Conservation (phyloP, 345 rosid species). For the Pistacia integerrima region DNA sequence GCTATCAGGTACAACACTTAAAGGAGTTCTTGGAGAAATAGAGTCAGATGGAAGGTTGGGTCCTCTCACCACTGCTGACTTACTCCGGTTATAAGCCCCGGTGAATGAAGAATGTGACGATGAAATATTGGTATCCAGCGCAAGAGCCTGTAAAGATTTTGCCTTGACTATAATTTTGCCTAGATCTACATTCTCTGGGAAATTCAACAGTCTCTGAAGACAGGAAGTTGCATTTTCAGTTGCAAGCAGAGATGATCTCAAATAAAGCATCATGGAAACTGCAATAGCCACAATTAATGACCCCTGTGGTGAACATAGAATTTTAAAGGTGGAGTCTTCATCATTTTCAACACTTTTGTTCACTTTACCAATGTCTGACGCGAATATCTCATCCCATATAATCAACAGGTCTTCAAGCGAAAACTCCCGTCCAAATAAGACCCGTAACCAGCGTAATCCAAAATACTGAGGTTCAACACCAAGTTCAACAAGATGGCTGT, state of each 20-base stretch:
- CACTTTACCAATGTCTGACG: slow-evolving; percentile 55
- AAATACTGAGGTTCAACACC: slow-evolving; percentile 99
- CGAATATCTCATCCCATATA: slow-evolving; percentile 93
- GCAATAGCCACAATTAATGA: slow-evolving; percentile 75
- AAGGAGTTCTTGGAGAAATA: slow-evolving; percentile 63
- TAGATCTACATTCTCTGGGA: slow-evolving; percentile 72
- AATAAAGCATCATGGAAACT: slow-evolving; percentile 80
- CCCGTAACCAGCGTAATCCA: slow-evolving; percentile 93
- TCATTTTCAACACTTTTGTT: slow-evolving; percentile 31
- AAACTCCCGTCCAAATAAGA: slow-evolving; percentile 92
- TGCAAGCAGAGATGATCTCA: slow-evolving; percentile 87
- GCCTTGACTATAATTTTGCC: slow-evolving; percentile 66
- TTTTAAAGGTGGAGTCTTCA: slow-evolving; percentile 43
- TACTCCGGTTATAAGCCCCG: slow-evolving; percentile 42
- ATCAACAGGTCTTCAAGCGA: slow-evolving; percentile 69
- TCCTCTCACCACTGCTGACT: slow-evolving; percentile 43
- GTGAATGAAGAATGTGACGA: slow-evolving; percentile 26
- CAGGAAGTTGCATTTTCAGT: slow-evolving; percentile 90
- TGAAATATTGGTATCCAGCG: slow-evolving; percentile 47
- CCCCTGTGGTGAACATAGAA: slow-evolving; percentile 74
- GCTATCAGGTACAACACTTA: slow-evolving; percentile 64
- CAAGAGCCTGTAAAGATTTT: slow-evolving; percentile 68
- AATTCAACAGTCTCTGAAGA: slow-evolving; percentile 84
- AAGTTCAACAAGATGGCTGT: slow-evolving; percentile 85
- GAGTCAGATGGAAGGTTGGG: slow-evolving; percentile 56